Base-by-base conservation (phyloP, 306 rosid genomes). In the Trichosanthes truncata region DNA sequence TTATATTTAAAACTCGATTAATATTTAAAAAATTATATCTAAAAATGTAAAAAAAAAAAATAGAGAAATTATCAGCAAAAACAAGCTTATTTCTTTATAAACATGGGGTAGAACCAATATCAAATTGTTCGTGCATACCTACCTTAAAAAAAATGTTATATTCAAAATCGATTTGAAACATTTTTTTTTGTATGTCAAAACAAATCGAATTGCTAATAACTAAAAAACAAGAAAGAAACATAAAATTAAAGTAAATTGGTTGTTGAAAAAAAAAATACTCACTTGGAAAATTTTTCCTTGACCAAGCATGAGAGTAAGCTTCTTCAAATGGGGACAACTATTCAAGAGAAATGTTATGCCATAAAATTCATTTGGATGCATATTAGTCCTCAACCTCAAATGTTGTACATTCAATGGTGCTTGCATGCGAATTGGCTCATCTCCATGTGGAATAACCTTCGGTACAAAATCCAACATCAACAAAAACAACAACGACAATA, bases 281-380 rank as follows among this genome's bases (percentile, higher is more conserved):
- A 86, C 90, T 0, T 14, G 5, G 74, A 81, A 46, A 23, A 83
- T 33, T 41, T 14, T 43, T 26, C 36, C 66, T 31, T 10, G 62
- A 40, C 60, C 73, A 10, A 87, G 41, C 3, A 81, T 46, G 8
- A 91, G 3, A 5, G 91, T 89, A 17, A 89, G 84, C 41, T 69
- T 87, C 65, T 82, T 80, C 72, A 89, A 33, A 8, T 0, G 4
- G 40, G 87, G 81, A 43, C 86, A 88, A 72, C 89, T 88, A 25
- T 60, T 43, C 20, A 91, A 81, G 63, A 91, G 78, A 65, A 83
- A 91, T 9, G 53, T 59, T 78, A 87, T 80, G 46, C 90, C 93
- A 0, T 6, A 74, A 12, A 78, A 65, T 71, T 89, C 92, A 38
- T 76, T 4, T 0, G 79, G 45, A 55, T 89, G 90, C 82, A 91